Base-by-base conservation (phyloP, 768 basidiomycete species). In the Clitopilus passeckerianus region DNA sequence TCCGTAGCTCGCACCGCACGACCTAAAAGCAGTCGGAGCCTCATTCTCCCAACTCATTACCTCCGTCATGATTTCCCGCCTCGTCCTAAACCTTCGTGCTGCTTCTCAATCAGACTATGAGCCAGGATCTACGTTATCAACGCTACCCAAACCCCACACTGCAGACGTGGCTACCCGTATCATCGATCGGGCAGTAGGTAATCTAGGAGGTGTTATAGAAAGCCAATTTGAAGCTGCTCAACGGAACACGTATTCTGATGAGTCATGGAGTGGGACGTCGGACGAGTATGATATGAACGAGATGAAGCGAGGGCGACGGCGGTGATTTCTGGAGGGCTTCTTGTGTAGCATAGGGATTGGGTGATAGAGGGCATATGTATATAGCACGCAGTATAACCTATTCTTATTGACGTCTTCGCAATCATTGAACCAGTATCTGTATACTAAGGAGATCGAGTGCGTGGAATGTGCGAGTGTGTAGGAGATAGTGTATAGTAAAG, bases 41-140 rank as follows among this genome's bases (percentile, higher is more conserved):
- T 70, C 70, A 0, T 71, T 72, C 61, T 70, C 68, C 30, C 71
- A 71, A 54, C 61, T 69, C 22, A 64, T 72, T 9, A 71, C 70
- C 5, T 57, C 68, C 10, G 59, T 63, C 1, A 69, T 72, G 67
- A 61, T 71, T 12, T 71, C 71, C 18, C 69, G 70, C 1, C 67
- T 72, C 8, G 66, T 71, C 10, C 64, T 72, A 35, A 72, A 70
- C 57, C 68, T 71, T 22, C 71, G 71, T 8, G 63, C 64, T 14
- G 14, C 61, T 5, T 46, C 57, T 10, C 16, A 41, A 4, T 50
- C 46, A n/a, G 46, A 50, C n/a, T 16, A 50, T 20, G 46, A 23
- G 18, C 20, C 46, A 10, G 10, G 46, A n/a, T 18, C 46, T 5
- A 50, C 46, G n/a, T 50, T 22, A 20, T 50, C 46, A 18, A 50